Conservation (phyloP, 305 asterid species). For the Rubia tinctorum region DNA sequence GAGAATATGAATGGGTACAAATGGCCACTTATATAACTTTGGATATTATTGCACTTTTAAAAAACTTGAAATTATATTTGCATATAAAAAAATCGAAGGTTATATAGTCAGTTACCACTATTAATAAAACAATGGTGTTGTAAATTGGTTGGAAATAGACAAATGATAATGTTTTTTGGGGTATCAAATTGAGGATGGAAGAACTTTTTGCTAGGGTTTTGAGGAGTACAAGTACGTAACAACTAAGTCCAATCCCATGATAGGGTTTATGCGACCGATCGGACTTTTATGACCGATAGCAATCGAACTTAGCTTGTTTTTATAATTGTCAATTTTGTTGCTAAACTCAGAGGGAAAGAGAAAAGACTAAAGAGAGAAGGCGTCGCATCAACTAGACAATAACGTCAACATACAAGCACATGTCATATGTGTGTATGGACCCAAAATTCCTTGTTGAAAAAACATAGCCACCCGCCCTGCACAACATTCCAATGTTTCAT, state of each 20-base stretch:
- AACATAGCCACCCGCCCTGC: too few species aligned
- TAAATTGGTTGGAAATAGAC: too few species aligned
- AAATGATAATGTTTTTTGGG: too few species aligned
- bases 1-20: too few species aligned
- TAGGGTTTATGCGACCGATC: conserved; percentile 25
- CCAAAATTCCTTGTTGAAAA: conserved; percentile 1
- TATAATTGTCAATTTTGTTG: not conserved
- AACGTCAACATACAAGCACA: not conserved
- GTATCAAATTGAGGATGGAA: not conserved
- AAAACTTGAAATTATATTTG: too few species aligned
- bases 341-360: not conserved
- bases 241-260: not conserved
- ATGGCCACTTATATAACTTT: too few species aligned
- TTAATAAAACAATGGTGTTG: too few species aligned
- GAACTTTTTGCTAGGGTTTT: not conserved
- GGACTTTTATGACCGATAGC: conserved; percentile 2
- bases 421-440: conserved; percentile 3
- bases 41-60: too few species aligned
- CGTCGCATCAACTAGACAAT: conserved; percentile 14
- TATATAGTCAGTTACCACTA: too few species aligned
- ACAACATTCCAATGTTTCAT: too few species aligned
- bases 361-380: not conserved
- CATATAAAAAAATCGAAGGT: too few species aligned
- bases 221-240: not conserved
- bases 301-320: conserved; percentile 1